A percentile compares a stretch with the other conserved stretches of the same genome.
phyloP scores from a whole-genome alignment of 1,284 basidiomycete species.

The Irpex sp. region DNA sequence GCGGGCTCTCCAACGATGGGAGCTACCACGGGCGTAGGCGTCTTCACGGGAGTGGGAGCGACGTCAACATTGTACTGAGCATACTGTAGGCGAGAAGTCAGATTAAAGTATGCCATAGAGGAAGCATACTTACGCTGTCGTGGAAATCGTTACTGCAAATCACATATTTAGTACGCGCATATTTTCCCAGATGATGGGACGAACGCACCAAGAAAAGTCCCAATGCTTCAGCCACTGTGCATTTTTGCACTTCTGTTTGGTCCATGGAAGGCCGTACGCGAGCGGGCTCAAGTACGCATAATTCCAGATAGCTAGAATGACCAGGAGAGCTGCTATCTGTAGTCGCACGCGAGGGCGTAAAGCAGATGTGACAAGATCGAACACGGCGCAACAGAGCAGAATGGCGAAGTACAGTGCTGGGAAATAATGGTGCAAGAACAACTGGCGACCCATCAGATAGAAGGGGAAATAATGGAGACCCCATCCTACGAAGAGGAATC shows the following conservation, averaged over 20 bases:
- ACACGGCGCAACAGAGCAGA: slow-evolving; percentile 73
- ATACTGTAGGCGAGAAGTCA: slow-evolving; percentile 38
- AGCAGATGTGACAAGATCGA: slow-evolving; percentile 82
- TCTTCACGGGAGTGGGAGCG: slow-evolving; percentile 36
- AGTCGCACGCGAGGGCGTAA: slow-evolving; percentile 76
- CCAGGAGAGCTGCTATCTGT: slow-evolving; percentile 74
- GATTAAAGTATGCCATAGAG: not conserved
- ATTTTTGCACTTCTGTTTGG: slow-evolving; percentile 69
- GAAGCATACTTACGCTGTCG: slow-evolving; percentile 45
- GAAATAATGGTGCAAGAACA: slow-evolving; percentile 97
- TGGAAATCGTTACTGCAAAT: slow-evolving; percentile 57
- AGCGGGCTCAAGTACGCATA: slow-evolving; percentile 83
- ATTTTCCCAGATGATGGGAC: slow-evolving; percentile 1
- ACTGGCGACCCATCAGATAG: slow-evolving; percentile 93
- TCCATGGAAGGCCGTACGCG: slow-evolving; percentile 88
- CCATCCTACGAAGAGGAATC: slow-evolving; percentile 94
- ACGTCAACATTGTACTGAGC: slow-evolving; percentile 42
- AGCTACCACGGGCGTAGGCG: slow-evolving; percentile 25
- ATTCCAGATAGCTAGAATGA: slow-evolving; percentile 74
- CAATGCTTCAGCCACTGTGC: slow-evolving; percentile 89
- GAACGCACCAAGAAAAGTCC: slow-evolving; percentile 87
- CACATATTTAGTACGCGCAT: not conserved
- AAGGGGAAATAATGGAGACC: slow-evolving; percentile 94
- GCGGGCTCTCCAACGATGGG: slow-evolving; percentile 44
- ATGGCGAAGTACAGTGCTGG: slow-evolving; percentile 95